Conservation (phyloP, 805 yeast species). For the Maudiozyma barnettii region DNA sequence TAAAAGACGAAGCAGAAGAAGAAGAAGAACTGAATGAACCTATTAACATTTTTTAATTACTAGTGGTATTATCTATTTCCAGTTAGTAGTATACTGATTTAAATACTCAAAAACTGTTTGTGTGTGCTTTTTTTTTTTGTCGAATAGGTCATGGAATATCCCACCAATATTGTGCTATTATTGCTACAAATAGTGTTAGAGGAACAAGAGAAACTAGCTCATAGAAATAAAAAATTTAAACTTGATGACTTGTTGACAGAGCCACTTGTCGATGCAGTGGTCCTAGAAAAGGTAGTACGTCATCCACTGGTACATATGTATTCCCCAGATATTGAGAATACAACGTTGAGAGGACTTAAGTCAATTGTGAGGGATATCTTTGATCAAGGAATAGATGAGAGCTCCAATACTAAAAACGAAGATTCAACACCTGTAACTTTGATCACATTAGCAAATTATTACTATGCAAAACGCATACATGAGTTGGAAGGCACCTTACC, state of each 20-base stretch:
- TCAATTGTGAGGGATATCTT: conserved; percentile 17
- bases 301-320: conserved; percentile 20
- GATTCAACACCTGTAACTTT: conserved; percentile 11
- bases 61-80: no score
- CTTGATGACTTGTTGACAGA: conserved; percentile 12
- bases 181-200: conserved; percentile 21
- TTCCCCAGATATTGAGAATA: conserved; percentile 15
- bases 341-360: conserved; percentile 18
- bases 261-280: conserved; percentile 21
- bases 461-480: conserved; percentile 17
- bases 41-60: no score
- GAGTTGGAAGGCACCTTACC: conserved; percentile 19
- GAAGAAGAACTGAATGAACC: no score
- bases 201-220: conserved; percentile 21
- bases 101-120: no score
- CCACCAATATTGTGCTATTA: conserved; percentile 19
- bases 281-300: conserved; percentile 12
- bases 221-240: conserved; percentile 12
- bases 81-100: no score
- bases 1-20: no score
- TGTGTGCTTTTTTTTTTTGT: no score
- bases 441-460: conserved; percentile 22
- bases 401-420: neutral
- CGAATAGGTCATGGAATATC: conserved; percentile 5
- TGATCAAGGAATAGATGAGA: conserved; percentile 6